Evolutionary conservation across 2,329 filamentous ascomycete genomes (phyloP), one percentile per base, ranked within the genome.

Genomic region (Tolypocladium ovalisporum): DNA sequence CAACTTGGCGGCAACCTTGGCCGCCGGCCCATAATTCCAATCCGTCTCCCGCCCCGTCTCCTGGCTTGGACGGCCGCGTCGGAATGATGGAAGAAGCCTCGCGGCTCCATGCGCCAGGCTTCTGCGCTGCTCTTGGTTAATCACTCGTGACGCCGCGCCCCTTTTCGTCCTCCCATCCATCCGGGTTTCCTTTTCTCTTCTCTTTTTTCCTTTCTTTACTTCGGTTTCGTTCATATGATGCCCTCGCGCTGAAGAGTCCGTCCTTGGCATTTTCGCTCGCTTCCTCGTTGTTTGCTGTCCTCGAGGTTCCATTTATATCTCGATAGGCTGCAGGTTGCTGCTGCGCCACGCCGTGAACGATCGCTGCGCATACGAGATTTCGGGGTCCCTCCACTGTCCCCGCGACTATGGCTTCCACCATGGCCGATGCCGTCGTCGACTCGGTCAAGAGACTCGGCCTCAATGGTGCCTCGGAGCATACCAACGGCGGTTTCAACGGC

Each of bases 391-490:
- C 47, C 54, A 19, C 55, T 29, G 7, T 29, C 24, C 24, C 47
- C 27, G 42, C 49, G 27, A 19, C 57, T 56, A 67, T 68, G 65
- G 58, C 62, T 24, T 59, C 61, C 35, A 52, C 61, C 35, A 52
- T 65, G 36, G 60, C 61, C 52, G 62, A 64, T 39, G 55, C 63
- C 29, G 59, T 66, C 17, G 51, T 67, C 58, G 66, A 69, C 61
- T 65, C 67, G 36, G 67, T 69, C 64, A 65, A 65, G 62, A 66
- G 60, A 51, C 61, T 71, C 42, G 63, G 66, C 60, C 64, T 70
- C 65, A 70, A 72, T 62, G 70, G 70, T 60, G 65, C 65, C 19
- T 57, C 63, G 53, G 62, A 63, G 52, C 53, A 67, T 52, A 57
- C 65, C 62, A 71, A 72, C 62, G 69, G 67, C 62, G 58, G 57